Conservation (phyloP, 805 yeast species). For the Ogataea populi-albae region DNA sequence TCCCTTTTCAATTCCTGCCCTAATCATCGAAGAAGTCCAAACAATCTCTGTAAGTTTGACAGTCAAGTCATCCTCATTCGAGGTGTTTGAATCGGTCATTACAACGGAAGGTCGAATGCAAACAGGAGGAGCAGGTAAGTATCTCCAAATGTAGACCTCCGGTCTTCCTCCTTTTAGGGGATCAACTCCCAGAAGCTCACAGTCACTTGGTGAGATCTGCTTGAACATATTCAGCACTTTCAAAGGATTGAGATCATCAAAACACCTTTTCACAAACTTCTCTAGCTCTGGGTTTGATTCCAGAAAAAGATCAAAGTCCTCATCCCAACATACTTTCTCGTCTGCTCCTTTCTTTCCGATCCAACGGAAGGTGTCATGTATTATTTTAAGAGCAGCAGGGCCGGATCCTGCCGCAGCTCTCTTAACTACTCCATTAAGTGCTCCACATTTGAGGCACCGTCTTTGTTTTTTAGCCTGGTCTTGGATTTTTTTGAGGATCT, state of each 20-base stretch:
- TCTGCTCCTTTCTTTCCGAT: constrained; percentile 84
- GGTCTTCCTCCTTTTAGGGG: constrained; percentile 88
- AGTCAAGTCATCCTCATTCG: constrained; percentile 96
- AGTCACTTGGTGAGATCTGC: constrained; percentile 80
- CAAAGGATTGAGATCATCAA: constrained; percentile 92
- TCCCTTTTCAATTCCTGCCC: constrained; percentile 94
- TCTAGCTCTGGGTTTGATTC: constrained; percentile 83
- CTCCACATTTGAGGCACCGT: constrained; percentile 82
- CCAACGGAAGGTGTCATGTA: constrained; percentile 96
- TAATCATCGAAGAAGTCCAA: constrained; percentile 91
- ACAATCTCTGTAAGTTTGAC: constrained; percentile 95
- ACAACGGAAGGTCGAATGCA: constrained; percentile 96
- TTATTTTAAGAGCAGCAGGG: constrained; percentile 89
- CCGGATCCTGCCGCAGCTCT: constrained; percentile 91
- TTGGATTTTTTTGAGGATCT: constrained; percentile 70
- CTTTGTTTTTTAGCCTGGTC: constrained; percentile 97
- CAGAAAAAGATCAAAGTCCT: constrained; percentile 75
- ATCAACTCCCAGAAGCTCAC: constrained; percentile 90
- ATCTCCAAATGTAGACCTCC: constrained; percentile 95
- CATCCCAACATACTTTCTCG: constrained; percentile 85
- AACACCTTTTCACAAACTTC: constrained; percentile 77
- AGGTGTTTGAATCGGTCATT: constrained; percentile 84
- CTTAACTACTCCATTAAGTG: constrained; percentile 93
- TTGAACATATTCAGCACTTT: constrained; percentile 85
- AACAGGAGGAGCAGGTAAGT: constrained; percentile 97